Base-by-base conservation (phyloP, 2,329 filamentous ascomycete species). In the Aureobasidium pullulans region DNA sequence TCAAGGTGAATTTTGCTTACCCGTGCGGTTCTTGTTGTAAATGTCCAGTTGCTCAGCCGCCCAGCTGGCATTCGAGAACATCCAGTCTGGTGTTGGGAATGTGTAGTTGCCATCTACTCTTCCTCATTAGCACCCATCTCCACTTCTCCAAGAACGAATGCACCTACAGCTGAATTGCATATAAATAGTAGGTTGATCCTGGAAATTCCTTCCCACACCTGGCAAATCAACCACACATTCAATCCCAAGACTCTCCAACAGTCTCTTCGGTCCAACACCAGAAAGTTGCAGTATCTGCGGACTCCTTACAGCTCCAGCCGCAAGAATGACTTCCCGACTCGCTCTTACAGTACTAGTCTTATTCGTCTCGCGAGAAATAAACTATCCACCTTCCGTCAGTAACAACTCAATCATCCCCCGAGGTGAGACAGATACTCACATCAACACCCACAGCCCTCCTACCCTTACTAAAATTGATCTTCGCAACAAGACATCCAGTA, bases 231-330 rank as follows among this genome's bases (percentile, higher is more conserved):
- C 67, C 13, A 70, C 42, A 3, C 67, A 61, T 0, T 68, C 52
- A 1, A 74, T 64, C 7, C 68, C 68, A 19, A 64, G 63, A 31
- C 65, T 64, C 5, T 62, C 42, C 6, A 72, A 65, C 4, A 70
- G 47, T 2, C 4, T 46, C 16, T 37, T 42, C 50, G 47, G 61
- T 58, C 19, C 56, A 15, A 49, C 31, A 3, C 72, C 72, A 34
- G 70, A 73, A 44, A 67, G 64, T 50, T 75, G 70, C 11, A 75
- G 66, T 8, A 75, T 58, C 15, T 67, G 65, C 0, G 72, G 69
- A 5, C 69, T 71, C 47, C 67, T 62, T 4, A 72, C 64, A 3
- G 71, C 66, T 13, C 72, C 72, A 34, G 71, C 71, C 6, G 71
- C 67, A 4, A 74, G 60, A 29, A 75, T 69, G 36, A 74, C 66